Evolutionary conservation across 331 rosid species (phyloP).

Genomic region (Quercus phellos): DNA sequence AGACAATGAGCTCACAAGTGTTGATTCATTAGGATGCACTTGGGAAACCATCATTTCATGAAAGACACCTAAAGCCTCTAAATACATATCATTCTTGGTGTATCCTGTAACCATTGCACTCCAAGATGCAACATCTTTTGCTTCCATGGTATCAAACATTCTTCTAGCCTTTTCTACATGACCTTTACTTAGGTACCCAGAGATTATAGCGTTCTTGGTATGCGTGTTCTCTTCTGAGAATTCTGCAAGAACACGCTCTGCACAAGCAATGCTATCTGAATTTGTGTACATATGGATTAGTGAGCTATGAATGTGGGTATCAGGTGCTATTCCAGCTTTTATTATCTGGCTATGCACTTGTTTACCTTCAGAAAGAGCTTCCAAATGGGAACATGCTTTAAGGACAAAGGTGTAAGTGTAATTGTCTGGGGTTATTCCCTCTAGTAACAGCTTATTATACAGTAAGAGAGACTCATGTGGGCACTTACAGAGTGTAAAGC

Average conservation of each 20-base stretch:
- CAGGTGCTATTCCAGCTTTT: constrained; percentile 31
- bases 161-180: constrained; percentile 31
- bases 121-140: constrained; percentile 47
- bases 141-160: constrained; percentile 28
- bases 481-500: constrained; percentile 20
- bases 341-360: constrained; percentile 44
- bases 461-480: constrained; percentile 24
- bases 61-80: constrained; percentile 29
- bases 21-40: constrained; percentile 37
- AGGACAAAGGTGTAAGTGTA: constrained; percentile 44
- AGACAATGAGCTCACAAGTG: constrained; percentile 43
- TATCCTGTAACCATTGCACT: constrained; percentile 47
- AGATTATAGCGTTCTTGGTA: constrained; percentile 36
- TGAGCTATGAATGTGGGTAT: constrained; percentile 37
- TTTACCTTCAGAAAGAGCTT: constrained; percentile 36
- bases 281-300: constrained; percentile 38
- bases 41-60: constrained; percentile 29
- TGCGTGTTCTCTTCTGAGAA: constrained; percentile 25
- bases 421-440: constrained; percentile 32
- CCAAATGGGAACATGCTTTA: constrained; percentile 45
- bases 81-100: constrained; percentile 26
- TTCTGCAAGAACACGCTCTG: constrained; percentile 33
- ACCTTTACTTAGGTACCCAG: constrained; percentile 40
- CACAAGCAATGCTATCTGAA: constrained; percentile 24
- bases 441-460: constrained; percentile 17